Conservation (phyloP, 768 basidiomycete species). For the Lactarius trivialis region DNA sequence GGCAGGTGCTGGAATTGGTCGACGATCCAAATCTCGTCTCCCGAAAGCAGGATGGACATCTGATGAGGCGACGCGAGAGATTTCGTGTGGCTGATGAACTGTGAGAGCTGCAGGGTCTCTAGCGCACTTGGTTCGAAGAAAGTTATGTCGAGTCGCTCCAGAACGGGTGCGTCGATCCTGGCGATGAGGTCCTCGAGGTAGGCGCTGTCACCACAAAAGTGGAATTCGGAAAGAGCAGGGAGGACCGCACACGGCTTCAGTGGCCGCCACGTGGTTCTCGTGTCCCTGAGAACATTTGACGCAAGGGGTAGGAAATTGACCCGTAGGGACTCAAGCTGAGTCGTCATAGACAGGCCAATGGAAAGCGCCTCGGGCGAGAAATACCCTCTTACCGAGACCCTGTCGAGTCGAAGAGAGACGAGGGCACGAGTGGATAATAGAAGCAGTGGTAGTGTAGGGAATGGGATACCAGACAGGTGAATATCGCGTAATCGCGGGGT, state of each 20-base stretch:
- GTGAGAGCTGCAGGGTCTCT: not conserved
- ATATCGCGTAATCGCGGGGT: constrained; percentile 7
- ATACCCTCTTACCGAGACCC: not conserved
- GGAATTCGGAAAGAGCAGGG: not conserved
- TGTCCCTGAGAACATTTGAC: not conserved
- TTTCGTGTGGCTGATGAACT: constrained; percentile 1
- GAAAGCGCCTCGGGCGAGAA: not conserved
- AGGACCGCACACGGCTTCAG: not conserved
- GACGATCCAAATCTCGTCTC: not conserved
- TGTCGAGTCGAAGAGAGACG: constrained; percentile 2
- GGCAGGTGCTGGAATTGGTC: not conserved
- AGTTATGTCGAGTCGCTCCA: not conserved
- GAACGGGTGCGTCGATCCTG: not conserved
- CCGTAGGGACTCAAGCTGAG: not conserved
- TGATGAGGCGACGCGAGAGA: not conserved
- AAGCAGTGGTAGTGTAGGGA: constrained; percentile 3
- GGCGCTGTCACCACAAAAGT: not conserved
- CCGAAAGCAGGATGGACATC: not conserved
- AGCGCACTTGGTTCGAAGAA: not conserved
- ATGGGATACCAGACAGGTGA: not conserved
- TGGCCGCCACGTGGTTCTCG: not conserved
- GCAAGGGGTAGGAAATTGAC: not conserved
- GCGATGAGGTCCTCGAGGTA: not conserved
- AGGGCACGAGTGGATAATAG: constrained; percentile 2
- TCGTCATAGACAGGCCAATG: not conserved